These are phyloP conservation scores for Voacanga thouarsii DNA, from an alignment of 257 asterid genomes.

Conservation along the genomic window DNA sequence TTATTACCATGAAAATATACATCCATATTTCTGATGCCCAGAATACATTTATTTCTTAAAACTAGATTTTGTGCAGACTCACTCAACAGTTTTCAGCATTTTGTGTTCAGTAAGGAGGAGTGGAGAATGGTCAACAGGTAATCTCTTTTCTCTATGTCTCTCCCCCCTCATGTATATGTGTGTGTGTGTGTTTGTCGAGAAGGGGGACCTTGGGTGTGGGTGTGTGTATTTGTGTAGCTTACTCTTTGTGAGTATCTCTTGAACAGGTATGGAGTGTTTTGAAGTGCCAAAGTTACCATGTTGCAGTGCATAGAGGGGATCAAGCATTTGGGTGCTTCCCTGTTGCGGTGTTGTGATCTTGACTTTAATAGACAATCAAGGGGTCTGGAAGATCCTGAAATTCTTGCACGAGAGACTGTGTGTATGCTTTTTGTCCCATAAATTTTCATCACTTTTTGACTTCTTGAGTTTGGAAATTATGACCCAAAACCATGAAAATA, in stretches of 20 bases:
- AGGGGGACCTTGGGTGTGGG: not conserved
- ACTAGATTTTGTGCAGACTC: slow-evolving; percentile 11
- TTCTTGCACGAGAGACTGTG: slow-evolving; percentile 96
- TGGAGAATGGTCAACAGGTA: slow-evolving; percentile 91
- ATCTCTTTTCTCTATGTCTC: slow-evolving; percentile 24
- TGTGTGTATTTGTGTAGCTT: not conserved
- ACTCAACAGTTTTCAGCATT: slow-evolving; percentile 15
- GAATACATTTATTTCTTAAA: slow-evolving; percentile 1
- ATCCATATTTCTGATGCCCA: not conserved
- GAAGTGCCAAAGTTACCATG: slow-evolving; percentile 69
- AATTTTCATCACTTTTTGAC: not conserved
- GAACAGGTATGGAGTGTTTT: slow-evolving; percentile 83
- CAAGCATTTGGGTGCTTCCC: slow-evolving; percentile 82
- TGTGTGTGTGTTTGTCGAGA: not conserved
- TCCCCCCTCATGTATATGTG: not conserved
- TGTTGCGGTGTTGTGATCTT: slow-evolving; percentile 86
- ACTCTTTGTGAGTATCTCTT: slow-evolving; percentile 4
- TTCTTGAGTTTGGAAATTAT: not conserved
- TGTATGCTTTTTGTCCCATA: slow-evolving; percentile 54
- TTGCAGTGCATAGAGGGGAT: slow-evolving; percentile 88
- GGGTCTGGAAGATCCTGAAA: slow-evolving; percentile 94
- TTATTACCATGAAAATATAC: not conserved
- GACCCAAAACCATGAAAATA: not conserved
- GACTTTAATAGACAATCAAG: slow-evolving; percentile 64
- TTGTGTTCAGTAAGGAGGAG: slow-evolving; percentile 25